These are phyloP conservation scores for Anisodus acutangulus DNA, from an alignment of 257 asterid genomes.

Conservation along the genomic window DNA sequence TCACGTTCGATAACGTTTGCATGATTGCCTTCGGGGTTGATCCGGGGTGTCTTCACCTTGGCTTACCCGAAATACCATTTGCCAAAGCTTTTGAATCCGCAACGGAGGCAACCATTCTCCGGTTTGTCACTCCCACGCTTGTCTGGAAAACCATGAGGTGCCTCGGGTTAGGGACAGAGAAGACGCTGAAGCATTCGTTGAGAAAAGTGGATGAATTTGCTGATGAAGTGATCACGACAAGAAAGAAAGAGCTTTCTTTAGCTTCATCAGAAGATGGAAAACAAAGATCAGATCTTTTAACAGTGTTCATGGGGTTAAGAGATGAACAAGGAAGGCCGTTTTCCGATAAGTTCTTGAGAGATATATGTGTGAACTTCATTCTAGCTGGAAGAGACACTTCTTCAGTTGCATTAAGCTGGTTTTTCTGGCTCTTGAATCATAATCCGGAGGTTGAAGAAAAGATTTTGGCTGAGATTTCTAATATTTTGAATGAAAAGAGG, in stretches of 20 bases:
- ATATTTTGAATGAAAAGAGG: conserved; percentile 58
- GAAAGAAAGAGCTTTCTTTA: conserved; percentile 66
- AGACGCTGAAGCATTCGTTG: conserved; percentile 56
- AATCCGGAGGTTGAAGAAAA: conserved; percentile 73
- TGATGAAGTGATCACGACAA: conserved; percentile 60
- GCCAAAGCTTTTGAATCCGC: conserved; percentile 89
- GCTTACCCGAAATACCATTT: conserved; percentile 84
- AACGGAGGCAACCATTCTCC: conserved; percentile 69
- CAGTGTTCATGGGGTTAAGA: conserved; percentile 75
- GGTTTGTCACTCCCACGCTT: conserved; percentile 80
- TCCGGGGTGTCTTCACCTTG: conserved; percentile 77
- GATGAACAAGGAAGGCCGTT: conserved; percentile 64
- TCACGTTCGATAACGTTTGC: conserved; percentile 90
- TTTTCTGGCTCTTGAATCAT: conserved; percentile 76
- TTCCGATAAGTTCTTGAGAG: conserved; percentile 68
- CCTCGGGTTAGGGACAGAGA: conserved; percentile 63
- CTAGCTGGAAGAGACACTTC: conserved; percentile 97
- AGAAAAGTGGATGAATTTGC: conserved; percentile 74
- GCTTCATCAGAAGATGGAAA: conserved; percentile 32
- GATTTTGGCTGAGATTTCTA: conserved; percentile 64
- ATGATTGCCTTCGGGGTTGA: conserved; percentile 97
- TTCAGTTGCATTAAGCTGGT: conserved; percentile 94
- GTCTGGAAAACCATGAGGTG: conserved; percentile 77
- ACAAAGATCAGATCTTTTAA: conserved; percentile 66
- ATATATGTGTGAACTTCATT: conserved; percentile 87